Evolutionary conservation across 129 eudicot genomes (phyloP).

Genomic region (Tanacetum coccineum): DNA sequence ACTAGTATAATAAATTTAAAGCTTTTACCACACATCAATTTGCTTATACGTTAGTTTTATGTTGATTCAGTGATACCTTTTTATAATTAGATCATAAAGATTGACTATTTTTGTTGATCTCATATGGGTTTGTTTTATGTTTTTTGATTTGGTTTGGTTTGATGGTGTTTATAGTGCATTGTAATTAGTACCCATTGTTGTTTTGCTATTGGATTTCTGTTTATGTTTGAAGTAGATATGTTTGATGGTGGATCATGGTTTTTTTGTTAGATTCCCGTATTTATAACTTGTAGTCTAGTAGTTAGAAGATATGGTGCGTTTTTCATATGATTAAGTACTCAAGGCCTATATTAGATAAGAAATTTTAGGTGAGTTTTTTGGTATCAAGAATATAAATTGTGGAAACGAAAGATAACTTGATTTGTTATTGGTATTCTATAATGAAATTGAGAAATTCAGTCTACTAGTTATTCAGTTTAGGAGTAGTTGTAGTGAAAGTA

Average conservation of each 20-base stretch:
- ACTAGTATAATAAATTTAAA: no score
- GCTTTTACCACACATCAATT: no score
- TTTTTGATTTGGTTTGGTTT: conserved; percentile 11
- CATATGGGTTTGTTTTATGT: conserved; percentile 13
- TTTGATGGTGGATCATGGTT: conserved; percentile 20
- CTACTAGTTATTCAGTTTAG: not conserved
- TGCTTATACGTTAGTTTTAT: not conserved
- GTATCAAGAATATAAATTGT: not conserved
- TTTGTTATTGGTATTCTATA: not conserved
- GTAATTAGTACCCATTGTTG: conserved; percentile 2
- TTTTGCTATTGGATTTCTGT: conserved; percentile 6
- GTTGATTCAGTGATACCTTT: conserved; percentile 12
- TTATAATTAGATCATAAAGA: conserved; percentile 1
- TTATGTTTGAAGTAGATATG: conserved; percentile 6
- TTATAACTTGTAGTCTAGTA: conserved; percentile 18
- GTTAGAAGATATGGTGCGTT: not conserved
- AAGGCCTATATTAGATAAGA: conserved; percentile 5
- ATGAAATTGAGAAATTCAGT: not conserved
- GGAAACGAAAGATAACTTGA: not conserved
- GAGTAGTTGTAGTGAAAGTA: not conserved
- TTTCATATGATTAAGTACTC: not conserved
- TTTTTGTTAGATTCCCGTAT: conserved; percentile 20
- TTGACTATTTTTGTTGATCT: conserved; percentile 24
- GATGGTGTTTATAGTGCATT: conserved; percentile 11
- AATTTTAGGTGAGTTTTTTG: not conserved